Conservation (phyloP, 2,329 filamentous ascomycete species). For the Fusarium hainanense region DNA sequence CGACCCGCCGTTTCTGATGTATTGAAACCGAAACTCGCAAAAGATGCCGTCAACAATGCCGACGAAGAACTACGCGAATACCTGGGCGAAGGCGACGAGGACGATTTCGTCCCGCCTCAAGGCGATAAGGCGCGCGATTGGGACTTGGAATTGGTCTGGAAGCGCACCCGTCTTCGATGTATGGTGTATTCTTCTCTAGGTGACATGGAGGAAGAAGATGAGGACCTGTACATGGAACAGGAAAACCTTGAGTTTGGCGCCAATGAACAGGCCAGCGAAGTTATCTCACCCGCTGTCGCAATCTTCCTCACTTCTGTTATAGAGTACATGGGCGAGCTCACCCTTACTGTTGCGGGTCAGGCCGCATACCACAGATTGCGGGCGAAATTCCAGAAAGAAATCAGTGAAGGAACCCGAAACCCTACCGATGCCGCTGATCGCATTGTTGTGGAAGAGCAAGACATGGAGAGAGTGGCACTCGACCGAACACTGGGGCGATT, state of each 20-base stretch:
- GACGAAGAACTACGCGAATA: slow-evolving; percentile 91
- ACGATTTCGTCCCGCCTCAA: slow-evolving; percentile 71
- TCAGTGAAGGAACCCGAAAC: slow-evolving; percentile 62
- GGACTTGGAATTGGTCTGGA: slow-evolving; percentile 95
- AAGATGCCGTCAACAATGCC: slow-evolving; percentile 82
- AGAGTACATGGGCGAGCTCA: slow-evolving; percentile 93
- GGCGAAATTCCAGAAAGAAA: slow-evolving; percentile 67
- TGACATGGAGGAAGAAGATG: slow-evolving; percentile 97
- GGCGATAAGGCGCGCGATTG: slow-evolving; percentile 70
- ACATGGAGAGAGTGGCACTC: slow-evolving; percentile 92
- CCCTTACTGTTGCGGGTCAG: slow-evolving; percentile 86
- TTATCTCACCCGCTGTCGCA: slow-evolving; percentile 88
- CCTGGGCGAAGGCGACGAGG: slow-evolving; percentile 80
- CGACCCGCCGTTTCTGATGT: slow-evolving; percentile 87
- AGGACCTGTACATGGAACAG: slow-evolving; percentile 86
- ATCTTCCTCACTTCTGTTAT: slow-evolving; percentile 96
- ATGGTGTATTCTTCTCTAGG: slow-evolving; percentile 99
- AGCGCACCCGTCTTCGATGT: slow-evolving; percentile 88
- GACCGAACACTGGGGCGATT: slow-evolving; percentile 88
- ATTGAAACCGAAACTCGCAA: slow-evolving; percentile 88
- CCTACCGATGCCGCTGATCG: slow-evolving; percentile 67
- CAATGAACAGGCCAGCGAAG: slow-evolving; percentile 69
- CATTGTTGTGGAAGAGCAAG: slow-evolving; percentile 86
- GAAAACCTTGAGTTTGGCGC: slow-evolving; percentile 74
- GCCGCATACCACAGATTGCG: slow-evolving; percentile 79